phyloP scores from a whole-genome alignment of 2,329 filamentous ascomycete species.

The Aphanoascus verrucosus region DNA sequence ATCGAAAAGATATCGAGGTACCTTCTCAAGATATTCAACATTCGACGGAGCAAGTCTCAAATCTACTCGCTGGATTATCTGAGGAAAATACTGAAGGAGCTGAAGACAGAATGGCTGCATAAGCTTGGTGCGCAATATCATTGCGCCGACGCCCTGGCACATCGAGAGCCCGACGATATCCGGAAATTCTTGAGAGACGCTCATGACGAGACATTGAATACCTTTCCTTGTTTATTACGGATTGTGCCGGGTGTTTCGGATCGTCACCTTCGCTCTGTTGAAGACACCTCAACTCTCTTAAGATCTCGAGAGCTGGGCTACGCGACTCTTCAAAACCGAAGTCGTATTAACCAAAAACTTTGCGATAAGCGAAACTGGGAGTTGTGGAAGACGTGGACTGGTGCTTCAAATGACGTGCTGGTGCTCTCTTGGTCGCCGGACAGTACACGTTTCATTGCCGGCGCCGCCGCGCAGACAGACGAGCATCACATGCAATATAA shows the following conservation, averaged over 20 bases:
- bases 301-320: slow-evolving; percentile 25
- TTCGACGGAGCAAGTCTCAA: neutral
- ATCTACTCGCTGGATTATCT: neutral
- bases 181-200: slow-evolving; percentile 20
- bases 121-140: slow-evolving; percentile 5
- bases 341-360: slow-evolving; percentile 20
- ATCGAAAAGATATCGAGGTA: neutral
- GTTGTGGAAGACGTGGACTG: slow-evolving; percentile 41
- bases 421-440: slow-evolving; percentile 47
- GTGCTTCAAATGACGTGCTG: slow-evolving; percentile 49
- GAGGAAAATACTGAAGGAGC: neutral
- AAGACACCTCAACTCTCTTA: slow-evolving; percentile 17
- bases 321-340: slow-evolving; percentile 8
- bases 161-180: slow-evolving; percentile 18
- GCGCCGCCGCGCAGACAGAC: slow-evolving; percentile 47
- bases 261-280: slow-evolving; percentile 5
- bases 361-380: slow-evolving; percentile 29
- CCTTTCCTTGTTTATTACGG: slow-evolving; percentile 13
- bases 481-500: slow-evolving; percentile 51
- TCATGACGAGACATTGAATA: slow-evolving; percentile 16
- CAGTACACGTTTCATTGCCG: slow-evolving; percentile 46
- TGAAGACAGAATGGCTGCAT: slow-evolving; percentile 10
- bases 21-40: neutral
- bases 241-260: slow-evolving; percentile 1
- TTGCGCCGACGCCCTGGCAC: slow-evolving; percentile 10